These are phyloP conservation scores for Populus tomentosa DNA, from an alignment of 441 rosid genomes.

Conservation along the genomic window DNA sequence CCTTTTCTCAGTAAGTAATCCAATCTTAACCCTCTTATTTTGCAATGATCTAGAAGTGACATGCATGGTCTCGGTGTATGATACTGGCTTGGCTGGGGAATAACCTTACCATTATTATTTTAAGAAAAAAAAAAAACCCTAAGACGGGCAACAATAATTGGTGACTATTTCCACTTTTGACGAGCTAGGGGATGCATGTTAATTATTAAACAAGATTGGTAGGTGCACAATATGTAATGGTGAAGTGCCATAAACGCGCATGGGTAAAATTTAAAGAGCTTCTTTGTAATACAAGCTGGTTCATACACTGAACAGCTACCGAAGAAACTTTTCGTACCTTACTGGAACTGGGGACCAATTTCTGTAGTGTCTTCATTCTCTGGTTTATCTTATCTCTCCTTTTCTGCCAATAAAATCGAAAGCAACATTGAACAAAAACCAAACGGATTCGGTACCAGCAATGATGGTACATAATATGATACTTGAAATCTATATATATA, in stretches of 20 bases:
- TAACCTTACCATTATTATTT: neutral
- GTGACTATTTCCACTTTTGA: neutral
- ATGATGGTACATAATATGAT: neutral
- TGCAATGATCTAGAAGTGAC: too few species aligned
- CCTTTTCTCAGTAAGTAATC: too few species aligned
- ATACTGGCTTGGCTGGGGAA: neutral
- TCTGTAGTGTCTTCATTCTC: conserved; percentile 96
- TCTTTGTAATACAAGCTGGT: too few species aligned
- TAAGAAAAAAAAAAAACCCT: neutral
- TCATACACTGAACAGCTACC: neutral
- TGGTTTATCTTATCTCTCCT: conserved; percentile 93
- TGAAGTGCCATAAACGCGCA: neutral
- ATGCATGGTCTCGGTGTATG: too few species aligned
- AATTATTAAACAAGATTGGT: neutral
- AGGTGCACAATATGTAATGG: neutral
- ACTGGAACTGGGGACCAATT: conserved; percentile 90
- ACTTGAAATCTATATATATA: neutral
- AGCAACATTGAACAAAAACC: neutral
- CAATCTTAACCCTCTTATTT: too few species aligned
- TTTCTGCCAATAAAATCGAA: conserved; percentile 44
- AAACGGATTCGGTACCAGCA: neutral
- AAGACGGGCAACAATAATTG: neutral
- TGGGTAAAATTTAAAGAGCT: neutral
- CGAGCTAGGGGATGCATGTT: neutral
- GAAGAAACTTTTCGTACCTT: conserved; percentile 48